Conservation (phyloP, 1,284 basidiomycete species). For the Pseudozyma tsukubaensis region DNA sequence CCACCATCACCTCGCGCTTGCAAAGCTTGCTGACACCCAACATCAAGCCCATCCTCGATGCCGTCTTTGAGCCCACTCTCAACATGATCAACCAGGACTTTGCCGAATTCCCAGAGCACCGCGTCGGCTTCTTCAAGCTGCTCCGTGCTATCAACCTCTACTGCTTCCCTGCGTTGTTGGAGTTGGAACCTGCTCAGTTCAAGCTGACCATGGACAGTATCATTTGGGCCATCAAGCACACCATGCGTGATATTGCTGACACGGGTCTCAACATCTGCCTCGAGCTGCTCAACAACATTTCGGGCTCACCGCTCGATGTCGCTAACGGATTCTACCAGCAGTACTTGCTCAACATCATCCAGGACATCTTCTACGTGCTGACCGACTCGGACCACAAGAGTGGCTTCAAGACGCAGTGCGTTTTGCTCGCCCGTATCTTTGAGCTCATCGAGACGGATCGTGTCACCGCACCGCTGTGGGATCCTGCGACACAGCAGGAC, state of each 20-base stretch:
- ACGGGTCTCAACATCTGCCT: slow-evolving; percentile 84
- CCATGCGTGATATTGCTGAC: slow-evolving; percentile 98
- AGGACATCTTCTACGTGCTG: slow-evolving; percentile 96
- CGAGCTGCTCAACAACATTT: slow-evolving; percentile 96
- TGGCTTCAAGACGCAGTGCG: slow-evolving; percentile 71
- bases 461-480: slow-evolving; percentile 87
- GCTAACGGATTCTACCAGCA: slow-evolving; percentile 87
- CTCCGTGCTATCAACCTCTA: slow-evolving; percentile 90
- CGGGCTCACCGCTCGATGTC: slow-evolving; percentile 80
- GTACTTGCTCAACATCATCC: slow-evolving; percentile 91
- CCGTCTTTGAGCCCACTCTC: slow-evolving; percentile 96
- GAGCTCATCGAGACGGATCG: slow-evolving; percentile 86
- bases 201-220: slow-evolving; percentile 98
- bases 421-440: slow-evolving; percentile 84
- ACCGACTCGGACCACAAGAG: slow-evolving; percentile 99
- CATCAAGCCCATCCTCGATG: slow-evolving; percentile 94
- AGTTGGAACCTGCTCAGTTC: slow-evolving; percentile 90
- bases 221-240: slow-evolving; percentile 99
- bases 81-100: slow-evolving; percentile 99
- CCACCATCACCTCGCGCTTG: slow-evolving; percentile 80
- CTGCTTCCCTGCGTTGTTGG: slow-evolving; percentile 95
- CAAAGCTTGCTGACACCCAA: slow-evolving; percentile 80
- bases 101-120: slow-evolving; percentile 96
- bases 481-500: slow-evolving; percentile 78
- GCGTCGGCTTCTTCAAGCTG: slow-evolving; percentile 96